Percentiles rank a stretch among this genome's conserved stretches.
Conservation (phyloP, 2,329 filamentous ascomycete genomes). For the Geosmithia morbida region DNA sequence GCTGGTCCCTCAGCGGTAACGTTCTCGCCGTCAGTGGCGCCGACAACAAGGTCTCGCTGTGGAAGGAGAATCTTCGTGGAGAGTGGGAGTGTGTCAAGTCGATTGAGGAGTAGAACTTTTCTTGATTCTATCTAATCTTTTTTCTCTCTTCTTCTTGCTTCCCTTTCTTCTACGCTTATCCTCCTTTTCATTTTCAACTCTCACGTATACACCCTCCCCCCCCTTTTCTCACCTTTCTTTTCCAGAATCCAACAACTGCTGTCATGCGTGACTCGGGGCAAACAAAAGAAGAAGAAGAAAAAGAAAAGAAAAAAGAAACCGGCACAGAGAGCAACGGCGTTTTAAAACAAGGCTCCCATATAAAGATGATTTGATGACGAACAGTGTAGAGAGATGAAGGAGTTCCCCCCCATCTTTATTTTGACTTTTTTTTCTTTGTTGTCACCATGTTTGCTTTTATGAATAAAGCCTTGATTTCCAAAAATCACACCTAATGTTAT, state of each 20-base stretch:
- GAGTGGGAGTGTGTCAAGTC: slow-evolving; percentile 97
- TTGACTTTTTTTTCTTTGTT: neutral
- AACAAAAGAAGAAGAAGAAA: no score
- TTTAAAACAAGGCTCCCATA: slow-evolving; percentile 8
- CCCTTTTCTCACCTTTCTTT: no score
- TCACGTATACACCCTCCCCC: no score
- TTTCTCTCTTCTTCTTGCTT: no score
- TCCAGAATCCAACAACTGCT: no score
- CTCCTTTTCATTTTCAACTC: no score
- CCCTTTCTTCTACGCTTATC: neutral
- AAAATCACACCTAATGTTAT: neutral
- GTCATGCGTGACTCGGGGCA: no score
- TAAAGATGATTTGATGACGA: slow-evolving; percentile 5
- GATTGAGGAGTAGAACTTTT: slow-evolving; percentile 60
- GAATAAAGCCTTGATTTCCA: neutral
- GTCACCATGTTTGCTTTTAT: no score
- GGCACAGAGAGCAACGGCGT: slow-evolving; percentile 13
- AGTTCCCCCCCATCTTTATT: no score
- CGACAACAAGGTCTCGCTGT: slow-evolving; percentile 93
- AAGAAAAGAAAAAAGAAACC: neutral
- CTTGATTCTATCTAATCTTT: no score
- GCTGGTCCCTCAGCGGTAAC: slow-evolving; percentile 95
- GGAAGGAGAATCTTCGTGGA: slow-evolving; percentile 95
- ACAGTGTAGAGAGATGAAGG: neutral
- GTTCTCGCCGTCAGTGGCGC: slow-evolving; percentile 85